Evolutionary conservation across 768 basidiomycete species (phyloP).

Genomic region (Kwoniella newhampshirensis): DNA sequence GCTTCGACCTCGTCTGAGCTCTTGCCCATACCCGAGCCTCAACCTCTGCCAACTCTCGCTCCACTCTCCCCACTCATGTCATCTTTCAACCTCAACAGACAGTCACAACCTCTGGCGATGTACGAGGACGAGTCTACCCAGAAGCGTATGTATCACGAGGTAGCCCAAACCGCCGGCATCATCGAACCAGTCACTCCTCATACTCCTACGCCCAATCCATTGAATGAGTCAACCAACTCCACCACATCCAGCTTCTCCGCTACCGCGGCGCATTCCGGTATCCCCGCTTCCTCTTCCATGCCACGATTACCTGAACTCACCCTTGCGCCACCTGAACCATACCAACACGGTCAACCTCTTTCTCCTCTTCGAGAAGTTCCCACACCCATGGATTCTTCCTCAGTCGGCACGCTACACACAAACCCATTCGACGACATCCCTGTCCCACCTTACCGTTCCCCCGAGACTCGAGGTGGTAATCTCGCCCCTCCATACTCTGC

Average conservation of each 20-base stretch:
- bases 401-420: constrained; percentile 5
- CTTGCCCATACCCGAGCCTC: constrained; percentile 5
- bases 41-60: constrained; percentile 31
- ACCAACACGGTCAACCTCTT: constrained; percentile 42
- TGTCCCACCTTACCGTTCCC: not conserved
- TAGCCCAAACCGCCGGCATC: constrained; percentile 38
- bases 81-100: constrained; percentile 21
- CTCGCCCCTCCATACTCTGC: constrained; percentile 36
- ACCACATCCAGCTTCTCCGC: constrained; percentile 33
- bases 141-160: constrained; percentile 43
- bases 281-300: not conserved
- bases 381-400: constrained; percentile 28
- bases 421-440: constrained; percentile 38
- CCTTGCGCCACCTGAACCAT: constrained; percentile 33
- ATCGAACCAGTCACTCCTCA: constrained; percentile 37
- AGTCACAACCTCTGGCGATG: constrained; percentile 35
- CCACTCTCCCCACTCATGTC: constrained; percentile 34
- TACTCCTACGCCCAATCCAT: constrained; percentile 15
- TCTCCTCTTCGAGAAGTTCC: constrained; percentile 41
- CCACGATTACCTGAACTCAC: constrained; percentile 27
- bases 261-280: constrained; percentile 2
- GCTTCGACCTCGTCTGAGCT: constrained; percentile 4
- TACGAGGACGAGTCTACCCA: constrained; percentile 34
- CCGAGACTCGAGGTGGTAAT: not conserved
- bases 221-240: constrained; percentile 16